Base-by-base conservation (phyloP, 495 filamentous ascomycete genomes). In the Echria macrotheca region DNA sequence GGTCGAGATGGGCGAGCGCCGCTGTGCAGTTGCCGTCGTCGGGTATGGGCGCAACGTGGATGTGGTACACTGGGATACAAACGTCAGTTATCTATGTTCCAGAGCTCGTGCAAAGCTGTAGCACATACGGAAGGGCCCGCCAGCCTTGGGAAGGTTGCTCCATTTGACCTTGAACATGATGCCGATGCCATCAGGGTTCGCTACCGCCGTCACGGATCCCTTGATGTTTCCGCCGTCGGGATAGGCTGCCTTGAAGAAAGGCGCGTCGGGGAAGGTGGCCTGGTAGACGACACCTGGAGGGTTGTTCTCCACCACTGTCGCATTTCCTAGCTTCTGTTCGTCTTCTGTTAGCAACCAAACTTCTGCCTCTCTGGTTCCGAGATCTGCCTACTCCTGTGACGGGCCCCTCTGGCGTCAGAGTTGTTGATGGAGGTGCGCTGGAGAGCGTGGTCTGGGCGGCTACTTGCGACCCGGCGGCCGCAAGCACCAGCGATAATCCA, bases 11-110 rank as follows among this genome's bases (percentile, higher is more conserved):
- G 0, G 69, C 80, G 14, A 79, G 64, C 8, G 88, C 84, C 3
- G 63, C 72, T 42, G 81, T 84, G 74, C 90, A 96, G 75, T 89
- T 90, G 48, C 90, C 90, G 57, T 83, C 67, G 28, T 71, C 67
- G 3, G 85, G 82, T 25, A 95, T 85, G 12, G 85, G 85, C 35
- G 70, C 61, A 48, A 81, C 79, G 70, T 95, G 88, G 59, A 96
- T 76, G 56, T 95, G 89, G 71, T 95, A 96, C 23, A 74, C 88
- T 91, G 51, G 17, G 17, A 22, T 50, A 31, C 42, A 23, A 32
- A 39, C 11, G 41, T 55, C 36, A 54, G 44, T 35, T 18, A 4
- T 2, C 39, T 4, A 25, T 1, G 12, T 21, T 6, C 31, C 15
- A 17, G 39, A 17, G 28, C 19, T 39, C 12, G 36, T 8, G 17